Conservation (phyloP, 345 rosid species). For the Cardiospermum halicacabum region DNA sequence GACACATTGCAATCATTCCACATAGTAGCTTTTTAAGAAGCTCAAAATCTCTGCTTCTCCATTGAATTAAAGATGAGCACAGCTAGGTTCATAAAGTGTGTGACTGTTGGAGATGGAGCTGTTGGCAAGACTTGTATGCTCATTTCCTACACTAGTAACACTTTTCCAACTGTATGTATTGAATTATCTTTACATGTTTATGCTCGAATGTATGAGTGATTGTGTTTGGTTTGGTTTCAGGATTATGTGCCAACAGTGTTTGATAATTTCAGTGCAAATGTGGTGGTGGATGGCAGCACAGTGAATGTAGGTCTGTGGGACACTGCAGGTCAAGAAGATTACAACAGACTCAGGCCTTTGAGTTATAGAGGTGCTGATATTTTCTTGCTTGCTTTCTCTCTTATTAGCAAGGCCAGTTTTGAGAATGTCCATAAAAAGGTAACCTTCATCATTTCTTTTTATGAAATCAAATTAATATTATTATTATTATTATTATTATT, state of each 20-base stretch:
- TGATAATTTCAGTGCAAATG: conserved; percentile 66
- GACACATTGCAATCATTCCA: conserved; percentile 27
- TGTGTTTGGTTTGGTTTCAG: conserved; percentile 16
- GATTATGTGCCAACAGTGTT: conserved; percentile 66
- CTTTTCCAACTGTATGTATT: conserved; percentile 58
- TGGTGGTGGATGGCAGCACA: conserved; percentile 56
- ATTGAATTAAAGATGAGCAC: conserved; percentile 45
- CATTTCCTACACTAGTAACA: conserved; percentile 74
- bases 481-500: not conserved
- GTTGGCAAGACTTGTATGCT: conserved; percentile 88
- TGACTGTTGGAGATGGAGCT: conserved; percentile 81
- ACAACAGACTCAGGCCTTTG: conserved; percentile 71
- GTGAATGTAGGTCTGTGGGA: conserved; percentile 59
- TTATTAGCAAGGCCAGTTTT: conserved; percentile 74
- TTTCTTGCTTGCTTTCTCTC: conserved; percentile 72
- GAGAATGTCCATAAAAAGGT: conserved; percentile 79
- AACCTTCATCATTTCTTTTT: not conserved
- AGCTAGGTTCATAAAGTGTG: conserved; percentile 75
- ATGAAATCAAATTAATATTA: no score
- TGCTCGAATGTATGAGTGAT: not conserved
- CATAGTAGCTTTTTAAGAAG: conserved; percentile 11
- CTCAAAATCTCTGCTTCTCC: conserved; percentile 13
- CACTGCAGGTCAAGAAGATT: conserved; percentile 85
- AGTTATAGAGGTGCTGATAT: conserved; percentile 93
- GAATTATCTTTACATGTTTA: no score